phyloP scores from a whole-genome alignment of 164 flowering plant species.

The Platanus orientalis region DNA sequence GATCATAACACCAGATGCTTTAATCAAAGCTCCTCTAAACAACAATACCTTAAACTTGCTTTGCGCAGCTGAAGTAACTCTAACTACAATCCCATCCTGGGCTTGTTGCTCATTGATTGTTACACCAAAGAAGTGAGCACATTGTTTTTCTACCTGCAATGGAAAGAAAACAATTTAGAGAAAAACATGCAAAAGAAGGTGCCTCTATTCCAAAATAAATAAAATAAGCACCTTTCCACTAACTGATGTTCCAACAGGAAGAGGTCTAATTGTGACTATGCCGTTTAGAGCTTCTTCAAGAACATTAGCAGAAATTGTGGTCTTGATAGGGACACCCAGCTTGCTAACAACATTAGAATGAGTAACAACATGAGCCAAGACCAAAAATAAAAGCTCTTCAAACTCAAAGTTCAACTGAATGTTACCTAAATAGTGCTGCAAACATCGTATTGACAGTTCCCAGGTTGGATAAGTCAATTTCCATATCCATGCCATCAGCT shows the following conservation, averaged over 20 bases:
- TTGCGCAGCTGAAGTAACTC: conserved; percentile 91
- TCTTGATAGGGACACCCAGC: conserved; percentile 98
- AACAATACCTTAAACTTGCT: conserved; percentile 91
- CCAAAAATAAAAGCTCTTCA: background rate
- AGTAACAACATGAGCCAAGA: conserved; percentile 3
- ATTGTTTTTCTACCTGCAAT: conserved; percentile 88
- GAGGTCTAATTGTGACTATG: conserved; percentile 92
- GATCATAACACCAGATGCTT: background rate
- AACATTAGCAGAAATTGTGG: conserved; percentile 93
- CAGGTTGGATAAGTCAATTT: conserved; percentile 90
- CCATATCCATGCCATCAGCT: conserved; percentile 87
- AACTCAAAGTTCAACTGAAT: conserved; percentile 1
- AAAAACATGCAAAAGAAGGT: background rate
- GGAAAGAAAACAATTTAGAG: background rate
- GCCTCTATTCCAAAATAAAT: background rate
- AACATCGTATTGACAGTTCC: conserved; percentile 99
- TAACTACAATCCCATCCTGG: conserved; percentile 83
- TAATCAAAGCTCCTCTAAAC: background rate
- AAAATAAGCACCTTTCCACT: conserved; percentile 72
- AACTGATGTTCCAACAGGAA: conserved; percentile 87
- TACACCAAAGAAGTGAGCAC: conserved; percentile 95
- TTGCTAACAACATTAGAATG: conserved; percentile 47
- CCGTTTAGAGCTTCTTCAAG: conserved; percentile 98
- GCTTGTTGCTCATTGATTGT: conserved; percentile 94
- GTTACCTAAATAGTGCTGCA: conserved; percentile 95